phyloP scores from a whole-genome alignment of 2,329 filamentous ascomycete species.

The Daldinia sp. region DNA sequence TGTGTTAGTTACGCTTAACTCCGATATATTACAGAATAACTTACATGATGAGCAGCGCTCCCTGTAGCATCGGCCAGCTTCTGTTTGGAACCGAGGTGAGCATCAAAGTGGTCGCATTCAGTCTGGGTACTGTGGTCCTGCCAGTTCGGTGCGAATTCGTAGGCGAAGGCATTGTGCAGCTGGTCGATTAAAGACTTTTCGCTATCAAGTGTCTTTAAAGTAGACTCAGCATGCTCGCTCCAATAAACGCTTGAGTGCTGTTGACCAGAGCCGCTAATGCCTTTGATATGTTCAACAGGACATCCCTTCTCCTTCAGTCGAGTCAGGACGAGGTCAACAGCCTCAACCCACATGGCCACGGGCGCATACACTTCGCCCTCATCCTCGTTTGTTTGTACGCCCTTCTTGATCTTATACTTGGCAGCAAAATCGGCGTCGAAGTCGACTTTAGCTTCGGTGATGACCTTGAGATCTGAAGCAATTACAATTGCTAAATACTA shows the following conservation, averaged over 20 bases:
- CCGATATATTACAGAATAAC: constrained; percentile 48
- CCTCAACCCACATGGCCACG: constrained; percentile 94
- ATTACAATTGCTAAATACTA: constrained; percentile 78
- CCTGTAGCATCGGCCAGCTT: constrained; percentile 84
- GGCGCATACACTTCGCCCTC: constrained; percentile 94
- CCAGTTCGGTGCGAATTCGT: constrained; percentile 95
- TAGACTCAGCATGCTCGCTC: constrained; percentile 74
- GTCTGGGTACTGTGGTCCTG: constrained; percentile 95
- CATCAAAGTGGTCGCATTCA: constrained; percentile 91
- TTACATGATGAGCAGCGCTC: constrained; percentile 92
- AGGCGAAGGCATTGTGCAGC: constrained; percentile 78
- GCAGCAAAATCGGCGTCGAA: constrained; percentile 85
- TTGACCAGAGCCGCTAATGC: constrained; percentile 92
- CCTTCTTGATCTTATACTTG: constrained; percentile 86
- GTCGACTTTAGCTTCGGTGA: constrained; percentile 90
- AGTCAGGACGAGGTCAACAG: constrained; percentile 84
- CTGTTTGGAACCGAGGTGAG: constrained; percentile 72
- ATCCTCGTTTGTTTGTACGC: constrained; percentile 82
- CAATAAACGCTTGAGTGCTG: constrained; percentile 99
- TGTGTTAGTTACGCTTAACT: constrained; percentile 17
- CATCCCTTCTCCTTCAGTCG: constrained; percentile 77
- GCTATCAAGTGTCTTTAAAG: constrained; percentile 72
- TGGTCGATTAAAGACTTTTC: constrained; percentile 76
- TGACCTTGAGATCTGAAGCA: constrained; percentile 81
- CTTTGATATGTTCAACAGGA: constrained; percentile 80